Percentiles rank a stretch among this genome's conserved stretches.
These are phyloP conservation scores for Fagopyrum esculentum DNA, from an alignment of 148 eudicot genomes.

Conservation along the genomic window DNA sequence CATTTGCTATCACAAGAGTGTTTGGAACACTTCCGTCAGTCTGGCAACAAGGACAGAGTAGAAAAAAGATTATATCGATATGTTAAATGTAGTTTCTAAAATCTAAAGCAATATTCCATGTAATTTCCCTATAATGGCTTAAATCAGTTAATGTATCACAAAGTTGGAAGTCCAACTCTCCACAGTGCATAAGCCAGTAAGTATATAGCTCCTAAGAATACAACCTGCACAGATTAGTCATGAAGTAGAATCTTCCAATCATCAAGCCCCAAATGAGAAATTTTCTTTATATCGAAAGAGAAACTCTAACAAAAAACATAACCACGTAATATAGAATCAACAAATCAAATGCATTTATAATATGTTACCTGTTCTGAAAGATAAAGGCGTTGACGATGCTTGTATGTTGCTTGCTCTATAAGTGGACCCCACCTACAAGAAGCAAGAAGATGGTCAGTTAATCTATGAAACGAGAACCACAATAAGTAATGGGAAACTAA, in stretches of 20 bases:
- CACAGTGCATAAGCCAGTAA: background rate
- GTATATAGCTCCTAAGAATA: background rate
- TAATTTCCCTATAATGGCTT: background rate
- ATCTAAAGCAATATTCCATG: background rate
- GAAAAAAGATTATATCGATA: background rate
- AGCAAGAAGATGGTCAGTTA: background rate
- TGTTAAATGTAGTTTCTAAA: background rate
- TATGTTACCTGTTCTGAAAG: background rate
- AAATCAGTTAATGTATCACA: background rate
- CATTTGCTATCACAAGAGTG: slow-evolving; percentile 66
- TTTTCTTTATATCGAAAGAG: background rate
- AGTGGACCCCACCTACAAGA: slow-evolving; percentile 77
- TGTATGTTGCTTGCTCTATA: slow-evolving; percentile 84
- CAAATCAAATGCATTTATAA: slow-evolving; percentile 9
- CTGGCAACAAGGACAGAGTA: slow-evolving; percentile 31
- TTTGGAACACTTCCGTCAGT: slow-evolving; percentile 62
- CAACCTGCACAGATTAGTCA: background rate
- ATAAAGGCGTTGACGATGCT: slow-evolving; percentile 15
- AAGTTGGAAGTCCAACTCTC: background rate
- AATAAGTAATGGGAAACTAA: background rate
- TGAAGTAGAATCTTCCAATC: background rate
- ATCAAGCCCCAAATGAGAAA: background rate
- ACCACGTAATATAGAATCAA: background rate
- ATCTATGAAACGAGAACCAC: background rate
- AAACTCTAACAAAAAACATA: background rate